These are phyloP conservation scores for Chloromonas sp. DNA, from an alignment of 163 green algal species.

Conservation along the genomic window DNA sequence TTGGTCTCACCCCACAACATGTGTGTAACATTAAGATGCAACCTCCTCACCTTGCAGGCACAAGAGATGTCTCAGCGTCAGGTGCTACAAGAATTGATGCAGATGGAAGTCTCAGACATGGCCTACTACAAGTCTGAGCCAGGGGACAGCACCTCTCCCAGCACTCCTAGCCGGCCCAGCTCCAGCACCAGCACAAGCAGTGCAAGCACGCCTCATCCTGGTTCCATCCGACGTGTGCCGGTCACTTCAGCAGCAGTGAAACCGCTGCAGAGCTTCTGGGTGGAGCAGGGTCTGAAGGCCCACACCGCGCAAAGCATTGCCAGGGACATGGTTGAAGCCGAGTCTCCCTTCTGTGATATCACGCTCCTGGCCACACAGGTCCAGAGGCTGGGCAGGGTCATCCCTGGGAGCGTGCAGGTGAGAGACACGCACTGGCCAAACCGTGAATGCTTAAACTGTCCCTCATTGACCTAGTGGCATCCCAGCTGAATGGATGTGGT, in stretches of 20 bases:
- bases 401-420: constrained; percentile 1
- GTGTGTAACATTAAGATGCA: background rate
- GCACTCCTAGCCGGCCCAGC: background rate
- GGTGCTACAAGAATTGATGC: constrained; percentile 12
- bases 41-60: constrained; percentile 1
- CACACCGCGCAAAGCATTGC: background rate
- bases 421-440: too few species aligned
- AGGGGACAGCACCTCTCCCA: constrained; percentile 1
- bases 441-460: too few species aligned
- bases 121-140: background rate
- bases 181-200: background rate
- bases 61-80: constrained; percentile 25
- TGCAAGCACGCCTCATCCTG: constrained; percentile 2
- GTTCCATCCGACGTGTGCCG: constrained; percentile 2
- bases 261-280: constrained; percentile 6
- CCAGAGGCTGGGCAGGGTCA: constrained; percentile 7
- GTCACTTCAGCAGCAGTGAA: background rate
- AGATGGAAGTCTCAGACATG: constrained; percentile 11
- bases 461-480: too few species aligned
- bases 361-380: constrained; percentile 8
- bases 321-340: background rate
- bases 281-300: constrained; percentile 15
- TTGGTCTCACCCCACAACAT: background rate
- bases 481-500: too few species aligned
- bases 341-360: background rate